A percentile compares a stretch with the other conserved stretches of the same genome.
phyloP scores from a whole-genome alignment of 495 filamentous ascomycete genomes.

The Bacidia gigantensis region DNA sequence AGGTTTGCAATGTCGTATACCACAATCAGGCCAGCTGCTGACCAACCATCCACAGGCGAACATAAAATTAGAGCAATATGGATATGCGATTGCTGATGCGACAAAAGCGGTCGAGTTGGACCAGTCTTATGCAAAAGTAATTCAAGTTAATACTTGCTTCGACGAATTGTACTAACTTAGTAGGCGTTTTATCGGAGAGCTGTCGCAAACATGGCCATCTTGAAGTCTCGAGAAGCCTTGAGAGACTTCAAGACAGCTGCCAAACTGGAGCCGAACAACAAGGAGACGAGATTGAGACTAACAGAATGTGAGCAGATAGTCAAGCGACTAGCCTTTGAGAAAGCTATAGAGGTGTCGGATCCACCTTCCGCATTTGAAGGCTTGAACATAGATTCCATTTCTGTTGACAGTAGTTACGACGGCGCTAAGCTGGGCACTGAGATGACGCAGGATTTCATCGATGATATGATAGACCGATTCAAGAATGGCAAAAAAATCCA shows the following conservation, averaged over 20 bases:
- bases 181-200: constrained; percentile 94
- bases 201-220: constrained; percentile 76
- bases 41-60: constrained; percentile 45
- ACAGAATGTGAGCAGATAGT: constrained; percentile 89
- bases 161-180: background rate
- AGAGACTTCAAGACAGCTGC: constrained; percentile 88
- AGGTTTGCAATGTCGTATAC: no score
- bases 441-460: constrained; percentile 94
- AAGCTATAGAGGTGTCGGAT: constrained; percentile 87
- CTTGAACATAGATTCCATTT: constrained; percentile 73
- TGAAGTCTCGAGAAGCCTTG: constrained; percentile 72
- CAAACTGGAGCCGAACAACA: constrained; percentile 72
- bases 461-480: constrained; percentile 92
- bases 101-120: constrained; percentile 89
- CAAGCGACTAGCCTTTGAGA: constrained; percentile 76
- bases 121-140: constrained; percentile 72
- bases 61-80: constrained; percentile 90
- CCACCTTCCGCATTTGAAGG: constrained; percentile 83
- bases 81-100: constrained; percentile 82
- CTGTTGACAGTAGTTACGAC: constrained; percentile 72
- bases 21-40: no score
- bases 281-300: constrained; percentile 78
- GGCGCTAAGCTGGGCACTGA: constrained; percentile 61
- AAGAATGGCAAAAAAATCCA: constrained; percentile 91
- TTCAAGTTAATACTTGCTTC: background rate